A percentile compares a stretch with the other conserved stretches of the same genome.
Evolutionary conservation across 73 alveolate species (phyloP).

Genomic region (Tetrahymena thermophila): DNA sequence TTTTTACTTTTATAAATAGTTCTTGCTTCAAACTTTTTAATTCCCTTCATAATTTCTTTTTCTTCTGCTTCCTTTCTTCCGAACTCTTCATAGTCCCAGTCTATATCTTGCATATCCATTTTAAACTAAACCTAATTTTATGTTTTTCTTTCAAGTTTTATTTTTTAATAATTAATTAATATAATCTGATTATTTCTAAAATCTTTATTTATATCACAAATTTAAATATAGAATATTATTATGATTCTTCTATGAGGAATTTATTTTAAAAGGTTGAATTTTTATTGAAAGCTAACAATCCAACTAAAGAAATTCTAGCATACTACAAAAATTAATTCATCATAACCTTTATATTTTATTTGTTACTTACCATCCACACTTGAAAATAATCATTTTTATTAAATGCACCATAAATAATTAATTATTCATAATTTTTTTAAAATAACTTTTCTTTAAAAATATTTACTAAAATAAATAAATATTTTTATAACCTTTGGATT

Average conservation of each 20-base stretch:
- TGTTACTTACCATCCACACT: background rate
- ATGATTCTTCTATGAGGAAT: background rate
- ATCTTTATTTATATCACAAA: background rate
- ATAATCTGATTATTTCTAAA: background rate
- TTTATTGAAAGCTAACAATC: background rate
- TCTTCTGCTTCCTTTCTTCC: background rate
- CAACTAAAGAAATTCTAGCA: background rate
- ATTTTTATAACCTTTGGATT: too few species aligned
- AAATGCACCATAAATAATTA: too few species aligned
- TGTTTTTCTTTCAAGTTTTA: background rate
- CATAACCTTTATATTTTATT: background rate
- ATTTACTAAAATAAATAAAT: too few species aligned
- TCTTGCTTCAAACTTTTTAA: background rate
- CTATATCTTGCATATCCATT: background rate
- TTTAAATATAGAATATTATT: background rate
- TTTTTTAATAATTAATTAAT: background rate
- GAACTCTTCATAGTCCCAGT: background rate
- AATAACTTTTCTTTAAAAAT: too few species aligned
- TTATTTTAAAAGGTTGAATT: background rate
- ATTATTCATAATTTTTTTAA: too few species aligned
- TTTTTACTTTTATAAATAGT: background rate
- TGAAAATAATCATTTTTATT: too few species aligned
- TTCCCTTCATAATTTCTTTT: background rate
- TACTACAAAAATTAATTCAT: background rate
- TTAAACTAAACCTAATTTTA: background rate